Base-by-base conservation (phyloP, 257 asterid genomes). In the Cinchona pubescens region DNA sequence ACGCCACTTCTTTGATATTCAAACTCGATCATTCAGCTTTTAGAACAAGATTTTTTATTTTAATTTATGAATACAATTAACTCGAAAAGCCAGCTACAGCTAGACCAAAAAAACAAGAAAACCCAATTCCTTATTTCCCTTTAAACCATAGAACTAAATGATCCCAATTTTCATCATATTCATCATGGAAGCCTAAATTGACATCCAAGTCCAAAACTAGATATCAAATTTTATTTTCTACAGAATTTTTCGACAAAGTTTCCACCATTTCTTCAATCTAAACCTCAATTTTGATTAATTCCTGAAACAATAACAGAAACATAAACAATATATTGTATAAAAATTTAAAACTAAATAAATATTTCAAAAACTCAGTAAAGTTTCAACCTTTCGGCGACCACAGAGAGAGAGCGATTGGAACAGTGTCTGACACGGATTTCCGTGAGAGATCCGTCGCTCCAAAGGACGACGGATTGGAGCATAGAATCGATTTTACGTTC, bases 341-440 rank as follows among this genome's bases (percentile, higher is more conserved):
- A 14, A 27, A 61, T 10, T 42, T 19, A 6, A 37, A 42, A 37
- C 2, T 2, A 37, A 37, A 2, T 37, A 37, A 2, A 37, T 37
- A 37, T 37, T 37, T 2, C 40, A 37, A 37, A 37, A 2, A 37
- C 2, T 37, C 40, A 37, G 40, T 37, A 45, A 45, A 48, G 56
- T 46, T 6, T n/a, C 46, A 27, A 93, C 97, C 97, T 82, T 79
- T 85, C 76, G 43, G 94, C 90, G 18, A 91, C 88, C 76, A 91
- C 49, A 40, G 90, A 82, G 61, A 90, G 85, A 63, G 96, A 86
- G 15, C 85, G 88, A 86, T 88, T 85, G 12, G 98, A 91, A 78
- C 97, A 93, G 76, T 91, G 96, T 79, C 97, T 85, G 66, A 87
- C 85, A 35, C 96, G 90, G 80, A 93, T 83, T 61, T 77, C 84